Conservation (phyloP, 208 protist species). For the Balamuthia mandrillaris region DNA sequence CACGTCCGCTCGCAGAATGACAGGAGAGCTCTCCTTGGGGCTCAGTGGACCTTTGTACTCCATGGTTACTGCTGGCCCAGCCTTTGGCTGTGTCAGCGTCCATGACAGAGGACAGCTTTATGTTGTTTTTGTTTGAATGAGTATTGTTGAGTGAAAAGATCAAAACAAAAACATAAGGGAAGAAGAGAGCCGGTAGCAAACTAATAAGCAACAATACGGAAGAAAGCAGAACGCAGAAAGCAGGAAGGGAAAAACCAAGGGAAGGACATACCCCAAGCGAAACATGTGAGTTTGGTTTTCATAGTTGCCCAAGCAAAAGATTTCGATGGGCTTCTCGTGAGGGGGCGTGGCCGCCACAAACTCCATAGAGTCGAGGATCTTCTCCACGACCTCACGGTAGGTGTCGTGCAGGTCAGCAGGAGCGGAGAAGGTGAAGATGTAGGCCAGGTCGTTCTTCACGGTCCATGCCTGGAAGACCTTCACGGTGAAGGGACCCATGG, state of each 20-base stretch:
- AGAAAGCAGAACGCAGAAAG: no score
- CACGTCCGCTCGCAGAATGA: neutral
- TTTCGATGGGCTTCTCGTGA: conserved; percentile 2
- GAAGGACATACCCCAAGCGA: neutral
- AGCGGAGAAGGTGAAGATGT: neutral
- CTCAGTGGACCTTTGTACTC: neutral
- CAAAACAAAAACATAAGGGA: neutral
- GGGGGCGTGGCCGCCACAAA: neutral
- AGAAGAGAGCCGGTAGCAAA: neutral
- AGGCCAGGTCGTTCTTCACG: neutral
- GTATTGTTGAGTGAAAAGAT: neutral
- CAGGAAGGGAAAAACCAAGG: neutral
- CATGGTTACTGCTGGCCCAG: neutral
- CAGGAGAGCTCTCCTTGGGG: neutral
- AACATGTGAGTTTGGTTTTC: neutral
- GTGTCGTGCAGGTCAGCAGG: neutral
- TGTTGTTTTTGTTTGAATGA: neutral
- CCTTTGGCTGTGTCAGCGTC: neutral
- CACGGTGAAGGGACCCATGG: neutral
- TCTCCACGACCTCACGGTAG: neutral
- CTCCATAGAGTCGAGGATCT: neutral
- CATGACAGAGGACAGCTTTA: neutral
- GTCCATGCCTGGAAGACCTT: conserved; percentile 5
- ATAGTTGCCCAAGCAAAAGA: conserved; percentile 3
- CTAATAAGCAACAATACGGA: no score